phyloP scores from a whole-genome alignment of 1,139 yeast genomes.

The Taphrina confusa region DNA sequence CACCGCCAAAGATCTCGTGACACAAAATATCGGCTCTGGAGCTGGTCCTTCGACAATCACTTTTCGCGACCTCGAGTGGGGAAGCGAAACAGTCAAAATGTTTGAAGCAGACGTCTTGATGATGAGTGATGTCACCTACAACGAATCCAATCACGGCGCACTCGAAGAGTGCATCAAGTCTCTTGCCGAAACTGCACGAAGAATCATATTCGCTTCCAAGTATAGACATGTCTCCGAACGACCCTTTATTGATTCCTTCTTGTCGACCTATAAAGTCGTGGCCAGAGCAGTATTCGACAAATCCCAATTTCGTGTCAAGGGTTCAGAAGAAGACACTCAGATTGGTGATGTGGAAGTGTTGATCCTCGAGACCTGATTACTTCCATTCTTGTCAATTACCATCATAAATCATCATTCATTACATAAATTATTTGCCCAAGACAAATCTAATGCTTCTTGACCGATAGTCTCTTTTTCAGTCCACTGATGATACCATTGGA shows the following conservation, averaged over 20 bases:
- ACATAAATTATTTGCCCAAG: too few relatives aligned
- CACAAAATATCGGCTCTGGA: not conserved
- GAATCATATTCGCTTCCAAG: slow-evolving; percentile 22
- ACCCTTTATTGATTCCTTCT: slow-evolving; percentile 8
- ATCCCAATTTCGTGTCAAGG: not conserved
- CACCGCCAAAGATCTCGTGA: slow-evolving; percentile 7
- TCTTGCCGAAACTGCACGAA: not conserved
- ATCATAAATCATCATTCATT: too few relatives aligned
- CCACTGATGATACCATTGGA: slow-evolving; percentile 18
- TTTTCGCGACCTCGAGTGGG: slow-evolving; percentile 21
- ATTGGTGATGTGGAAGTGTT: slow-evolving; percentile 26
- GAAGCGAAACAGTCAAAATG: not conserved
- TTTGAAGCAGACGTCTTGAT: not conserved
- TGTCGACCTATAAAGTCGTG: not conserved
- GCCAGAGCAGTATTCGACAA: not conserved
- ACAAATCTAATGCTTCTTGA: slow-evolving; percentile 11
- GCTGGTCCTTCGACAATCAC: not conserved
- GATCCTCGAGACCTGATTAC: slow-evolving; percentile 4
- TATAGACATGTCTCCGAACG: slow-evolving; percentile 20
- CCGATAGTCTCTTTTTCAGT: slow-evolving; percentile 28
- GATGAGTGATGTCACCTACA: slow-evolving; percentile 31
- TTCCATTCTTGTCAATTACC: too few relatives aligned
- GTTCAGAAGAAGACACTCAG: not conserved
- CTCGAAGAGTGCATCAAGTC: not conserved
- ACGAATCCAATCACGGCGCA: slow-evolving; percentile 21